Percentiles rank a stretch among this genome's conserved stretches.
Conservation (phyloP, 208 protist genomes). For the Jaenimonas drosophilae region DNA sequence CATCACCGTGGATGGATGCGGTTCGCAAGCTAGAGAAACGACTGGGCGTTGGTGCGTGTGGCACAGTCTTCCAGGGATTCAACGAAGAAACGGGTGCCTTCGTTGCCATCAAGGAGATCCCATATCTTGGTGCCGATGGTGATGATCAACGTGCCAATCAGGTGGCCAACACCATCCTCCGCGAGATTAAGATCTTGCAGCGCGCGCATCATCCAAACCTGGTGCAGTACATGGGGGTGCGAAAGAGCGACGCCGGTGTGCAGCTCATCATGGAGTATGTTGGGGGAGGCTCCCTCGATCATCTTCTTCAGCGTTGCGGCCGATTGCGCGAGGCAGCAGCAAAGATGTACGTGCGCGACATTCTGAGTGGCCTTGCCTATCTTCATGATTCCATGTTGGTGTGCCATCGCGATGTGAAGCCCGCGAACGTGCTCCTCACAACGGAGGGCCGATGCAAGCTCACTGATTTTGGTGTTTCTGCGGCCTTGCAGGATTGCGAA, state of each 20-base stretch:
- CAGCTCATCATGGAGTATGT: conserved; percentile 89
- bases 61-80: conserved; percentile 78
- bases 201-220: conserved; percentile 57
- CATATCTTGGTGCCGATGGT: conserved; percentile 33
- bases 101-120: conserved; percentile 84
- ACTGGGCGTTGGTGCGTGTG: conserved; percentile 62
- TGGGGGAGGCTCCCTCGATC: conserved; percentile 69
- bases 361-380: conserved; percentile 70
- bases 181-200: conserved; percentile 73
- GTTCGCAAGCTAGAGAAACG: conserved; percentile 61
- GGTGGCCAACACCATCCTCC: too few species aligned
- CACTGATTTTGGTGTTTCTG: conserved; percentile 82
- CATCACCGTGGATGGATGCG: too few species aligned
- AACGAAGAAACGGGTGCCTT: conserved; percentile 71
- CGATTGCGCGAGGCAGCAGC: conserved; percentile 64
- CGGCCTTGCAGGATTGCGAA: conserved; percentile 18
- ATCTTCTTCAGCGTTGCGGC: conserved; percentile 44
- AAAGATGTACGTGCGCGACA: conserved; percentile 73
- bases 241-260: conserved; percentile 51
- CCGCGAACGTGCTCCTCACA: conserved; percentile 86
- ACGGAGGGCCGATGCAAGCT: conserved; percentile 77
- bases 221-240: conserved; percentile 74
- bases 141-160: too few species aligned
- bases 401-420: conserved; percentile 90
- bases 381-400: conserved; percentile 70